Base-by-base conservation (phyloP, 768 basidiomycete species). In the Lyophyllum atratum region DNA sequence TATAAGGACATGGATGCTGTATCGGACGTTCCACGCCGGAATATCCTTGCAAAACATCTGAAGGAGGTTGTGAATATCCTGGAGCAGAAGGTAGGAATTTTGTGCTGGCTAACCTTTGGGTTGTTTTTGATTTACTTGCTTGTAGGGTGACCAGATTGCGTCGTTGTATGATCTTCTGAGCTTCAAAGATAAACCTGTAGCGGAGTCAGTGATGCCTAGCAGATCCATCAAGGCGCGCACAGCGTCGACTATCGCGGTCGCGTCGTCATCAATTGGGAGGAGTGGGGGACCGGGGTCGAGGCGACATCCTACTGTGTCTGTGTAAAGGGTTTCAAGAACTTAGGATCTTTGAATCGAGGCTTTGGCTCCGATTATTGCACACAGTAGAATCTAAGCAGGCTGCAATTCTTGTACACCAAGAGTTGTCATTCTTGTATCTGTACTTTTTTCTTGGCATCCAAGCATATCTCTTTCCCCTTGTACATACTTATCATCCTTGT, bases 101-200 rank as follows among this genome's bases (percentile, higher is more conserved):
- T 22, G 46, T 31, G 22, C 54, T 61, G 39, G 28, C 22, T 33
- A 33, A 43, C 55, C 49, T 48, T 26, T 28, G 5, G 22, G 24
- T 21, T 46, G 11, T 14, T 24, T 40, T 37, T n/a, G 31, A 56
- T 49, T 50, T 54, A 53, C 28, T 60, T 49, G 34, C 50, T 34
- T 40, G 40, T 67, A 94, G 92, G 94, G 94, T 22, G 92, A 96
- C 74, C 94, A 96, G 71, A 95, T 98, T 56, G 89, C 93, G n/a
- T 85, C 90, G 0, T 72, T 97, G 24, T 95, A 95, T 71, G 92
- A 92, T 64, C 77, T 94, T 29, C 75, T 97, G 60, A 79, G 77
- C 37, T 94, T 91, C 76, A 82, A 84, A 64, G 89, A 93, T 64
- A 89, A 84, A 60, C 80, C 84, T 10, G 43, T 67, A 2, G 59